Base-by-base conservation (phyloP, 345 rosid species). In the Litchi chinensis region DNA sequence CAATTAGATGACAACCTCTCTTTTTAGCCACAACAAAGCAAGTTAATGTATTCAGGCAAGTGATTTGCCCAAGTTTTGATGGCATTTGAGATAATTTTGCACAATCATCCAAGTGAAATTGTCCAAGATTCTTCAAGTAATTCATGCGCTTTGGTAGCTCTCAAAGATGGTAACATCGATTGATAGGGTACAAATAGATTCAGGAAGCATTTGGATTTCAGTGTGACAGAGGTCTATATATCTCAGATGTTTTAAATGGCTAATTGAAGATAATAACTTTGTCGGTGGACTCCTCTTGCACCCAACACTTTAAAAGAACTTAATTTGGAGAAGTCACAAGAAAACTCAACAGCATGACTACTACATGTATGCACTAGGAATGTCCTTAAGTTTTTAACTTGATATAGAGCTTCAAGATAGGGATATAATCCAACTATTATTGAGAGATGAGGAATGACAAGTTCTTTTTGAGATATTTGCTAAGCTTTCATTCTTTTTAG, bases 91-190 rank as follows among this genome's bases (percentile, higher is more conserved):
- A 32, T 32, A 32, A 32, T 32, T 32, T 32, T 32, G 37, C 37
- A 32, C 37, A 32, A 32, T 32, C 37, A 32, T 32, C 37, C 37
- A 32, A 32, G 37, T 32, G 37, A 32, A 32, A 32, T 2, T 32
- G 37, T 32, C 62, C 18, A 7, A 79, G 75, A 39, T 63, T 74
- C 46, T 63, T 74, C 74, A 74, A 19, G 59, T 54, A 7, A 26
- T 50, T 60, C 70, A 68, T 28, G 19, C 11, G 39, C 4, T 79
- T 9, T 24, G 78, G 82, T 46, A 74, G 65, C 64, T 18, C 5
- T 15, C 12, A 3, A 79, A 74, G 78, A 8, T 0, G 2, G 10
- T 0, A 0, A 41, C 82, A 73, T 0, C 5, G 1, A 0, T 6
- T 8, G 4, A 73, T 32, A 32, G 37, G 4, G 4, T 32, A 32